These are phyloP conservation scores for Beauveria scarabaeidicola DNA, from an alignment of 2,329 filamentous ascomycete genomes.

Conservation along the genomic window DNA sequence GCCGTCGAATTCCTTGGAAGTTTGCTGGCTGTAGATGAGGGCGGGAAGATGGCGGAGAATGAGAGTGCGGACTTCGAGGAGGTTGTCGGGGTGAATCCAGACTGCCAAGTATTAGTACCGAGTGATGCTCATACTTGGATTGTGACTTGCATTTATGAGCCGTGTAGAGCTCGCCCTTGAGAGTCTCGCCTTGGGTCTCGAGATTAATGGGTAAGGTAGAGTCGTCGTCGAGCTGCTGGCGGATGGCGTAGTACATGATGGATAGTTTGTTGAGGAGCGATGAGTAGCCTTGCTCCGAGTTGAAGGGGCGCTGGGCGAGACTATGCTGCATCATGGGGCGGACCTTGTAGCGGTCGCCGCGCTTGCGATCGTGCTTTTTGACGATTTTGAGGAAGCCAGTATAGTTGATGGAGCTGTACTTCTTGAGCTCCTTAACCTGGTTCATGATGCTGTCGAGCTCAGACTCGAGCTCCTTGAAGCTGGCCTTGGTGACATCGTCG, in stretches of 20 bases:
- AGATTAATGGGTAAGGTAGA: constrained; percentile 36
- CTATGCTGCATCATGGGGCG: constrained; percentile 86
- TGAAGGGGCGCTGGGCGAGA: constrained; percentile 82
- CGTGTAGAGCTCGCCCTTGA: constrained; percentile 64
- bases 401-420: constrained; percentile 93
- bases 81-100: constrained; percentile 93
- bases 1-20: constrained; percentile 72
- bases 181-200: constrained; percentile 46
- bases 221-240: constrained; percentile 66
- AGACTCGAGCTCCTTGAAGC: constrained; percentile 61
- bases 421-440: constrained; percentile 87
- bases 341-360: constrained; percentile 78
- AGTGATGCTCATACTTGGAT: constrained; percentile 14
- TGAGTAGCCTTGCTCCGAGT: constrained; percentile 82
- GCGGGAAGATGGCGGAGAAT: constrained; percentile 86
- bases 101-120: constrained; percentile 36
- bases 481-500: constrained; percentile 36
- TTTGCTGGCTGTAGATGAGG: constrained; percentile 84
- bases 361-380: constrained; percentile 97
- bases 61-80: constrained; percentile 93
- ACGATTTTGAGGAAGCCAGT: constrained; percentile 96
- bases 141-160: constrained; percentile 71
- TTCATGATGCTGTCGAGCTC: constrained; percentile 84
- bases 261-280: constrained; percentile 85
- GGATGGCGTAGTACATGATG: constrained; percentile 90